Evolutionary conservation across 1,139 yeast genomes (phyloP).

Genomic region (Saccharomyces hybrid): DNA sequence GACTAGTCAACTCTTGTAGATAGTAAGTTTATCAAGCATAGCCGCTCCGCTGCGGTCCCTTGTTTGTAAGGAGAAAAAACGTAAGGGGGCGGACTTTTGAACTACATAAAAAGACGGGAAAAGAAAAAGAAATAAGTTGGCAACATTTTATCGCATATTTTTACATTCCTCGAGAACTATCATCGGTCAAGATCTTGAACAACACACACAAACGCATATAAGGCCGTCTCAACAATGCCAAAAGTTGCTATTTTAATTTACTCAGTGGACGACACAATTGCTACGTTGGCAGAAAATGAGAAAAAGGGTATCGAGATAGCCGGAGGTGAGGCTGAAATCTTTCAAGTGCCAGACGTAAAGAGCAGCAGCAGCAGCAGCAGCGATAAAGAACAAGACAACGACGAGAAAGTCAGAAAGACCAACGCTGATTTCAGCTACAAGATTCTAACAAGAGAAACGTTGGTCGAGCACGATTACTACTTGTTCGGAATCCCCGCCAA

Average conservation of each 20-base stretch:
- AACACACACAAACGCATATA: background rate
- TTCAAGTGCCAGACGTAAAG: slow-evolving; percentile 64
- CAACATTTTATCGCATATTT: background rate
- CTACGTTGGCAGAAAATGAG: slow-evolving; percentile 51
- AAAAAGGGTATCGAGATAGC: slow-evolving; percentile 58
- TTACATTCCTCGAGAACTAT: background rate
- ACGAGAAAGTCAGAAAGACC: slow-evolving; percentile 36
- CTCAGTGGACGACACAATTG: slow-evolving; percentile 68
- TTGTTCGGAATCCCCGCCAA: slow-evolving; percentile 72
- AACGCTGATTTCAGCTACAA: slow-evolving; percentile 37
- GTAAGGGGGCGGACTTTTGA: background rate
- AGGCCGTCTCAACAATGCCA: slow-evolving; percentile 5
- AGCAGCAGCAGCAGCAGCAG: slow-evolving; percentile 34
- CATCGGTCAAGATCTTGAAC: background rate
- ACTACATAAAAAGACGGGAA: background rate
- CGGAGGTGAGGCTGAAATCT: slow-evolving; percentile 59
- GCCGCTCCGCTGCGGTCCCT: background rate
- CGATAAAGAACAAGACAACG: too few species aligned
- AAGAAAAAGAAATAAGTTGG: background rate
- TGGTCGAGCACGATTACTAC: slow-evolving; percentile 58
- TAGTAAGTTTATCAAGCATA: too few species aligned
- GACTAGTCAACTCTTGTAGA: too few species aligned
- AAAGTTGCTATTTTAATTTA: slow-evolving; percentile 50
- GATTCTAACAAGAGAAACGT: slow-evolving; percentile 48
- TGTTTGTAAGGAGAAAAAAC: background rate